Evolutionary conservation across 1,139 yeast genomes (phyloP).

Genomic region (Geotrichum aggregatum): DNA sequence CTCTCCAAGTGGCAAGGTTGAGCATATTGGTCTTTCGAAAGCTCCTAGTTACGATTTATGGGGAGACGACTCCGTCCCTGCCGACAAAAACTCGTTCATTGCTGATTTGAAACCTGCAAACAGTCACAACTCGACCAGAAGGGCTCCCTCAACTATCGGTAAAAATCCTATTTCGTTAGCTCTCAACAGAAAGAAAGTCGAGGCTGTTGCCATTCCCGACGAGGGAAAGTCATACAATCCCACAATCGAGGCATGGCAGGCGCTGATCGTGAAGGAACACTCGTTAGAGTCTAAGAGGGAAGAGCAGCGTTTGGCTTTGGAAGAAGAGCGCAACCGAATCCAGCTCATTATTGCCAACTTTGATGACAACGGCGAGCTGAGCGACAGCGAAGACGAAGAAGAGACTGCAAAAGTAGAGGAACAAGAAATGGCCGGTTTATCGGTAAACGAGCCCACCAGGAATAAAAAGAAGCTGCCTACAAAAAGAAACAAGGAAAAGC

Average conservation of each 20-base stretch:
- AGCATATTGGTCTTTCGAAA: conserved; percentile 51
- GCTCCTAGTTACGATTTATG: conserved; percentile 61
- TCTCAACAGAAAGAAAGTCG: conserved; percentile 27
- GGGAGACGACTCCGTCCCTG: conserved; percentile 33
- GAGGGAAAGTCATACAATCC: conserved; percentile 96
- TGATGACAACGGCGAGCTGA: conserved; percentile 34
- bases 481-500: conserved; percentile 67
- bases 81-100: conserved; percentile 21
- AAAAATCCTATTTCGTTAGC: conserved; percentile 50
- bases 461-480: conserved; percentile 71
- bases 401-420: conserved; percentile 31
- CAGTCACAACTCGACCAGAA: conserved; percentile 25
- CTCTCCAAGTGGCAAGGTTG: conserved; percentile 51
- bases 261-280: conserved; percentile 63
- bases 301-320: conserved; percentile 53
- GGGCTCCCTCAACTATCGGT: conserved; percentile 46
- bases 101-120: conserved; percentile 22
- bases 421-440: conserved; percentile 45
- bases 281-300: conserved; percentile 64
- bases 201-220: conserved; percentile 55
- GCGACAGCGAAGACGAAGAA: conserved; percentile 27
- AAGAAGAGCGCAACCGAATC: conserved; percentile 60
- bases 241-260: conserved; percentile 76
- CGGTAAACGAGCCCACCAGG: conserved; percentile 67
- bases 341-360: conserved; percentile 59